Base-by-base conservation (phyloP, 164 flowering plant genomes). In the Dillenia suffruticosa region DNA sequence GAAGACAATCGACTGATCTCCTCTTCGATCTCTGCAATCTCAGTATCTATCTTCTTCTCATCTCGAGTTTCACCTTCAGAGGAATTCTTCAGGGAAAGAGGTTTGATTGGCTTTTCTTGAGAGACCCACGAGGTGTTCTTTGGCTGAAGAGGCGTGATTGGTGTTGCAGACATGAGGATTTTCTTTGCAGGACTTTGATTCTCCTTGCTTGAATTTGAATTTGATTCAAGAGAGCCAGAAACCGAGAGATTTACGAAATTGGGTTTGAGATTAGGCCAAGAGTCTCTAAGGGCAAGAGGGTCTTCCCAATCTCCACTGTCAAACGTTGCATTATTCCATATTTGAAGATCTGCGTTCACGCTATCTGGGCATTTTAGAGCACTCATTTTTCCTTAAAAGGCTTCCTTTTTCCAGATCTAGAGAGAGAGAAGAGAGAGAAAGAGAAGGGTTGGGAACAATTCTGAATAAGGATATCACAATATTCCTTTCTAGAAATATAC, bases 281-380 rank as follows among this genome's bases (percentile, higher is more conserved):
- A 79, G 67, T 63, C 58, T 43, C 53, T 65, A 6, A 56, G 32
- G 13, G 68, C 64, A 14, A 61, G 15, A 0, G 74, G 46, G 54
- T 70, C 84, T 15, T 72, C 83, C 2, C 70, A 74, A 9, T 76
- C 77, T 9, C 74, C 84, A 44, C 74, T 65, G 68, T 86, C 90
- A 47, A 84, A 86, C 15, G 90, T 86, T 15, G 79, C 89, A 53
- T 89, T 89, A 80, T 83, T 74, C 90, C 88, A 86, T 10, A 89
- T 57, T 70, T 86, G 96, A 45, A 86, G 73, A 63, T 84, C 85
- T 47, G 78, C 70, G 54, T 67, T 57, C 17, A 79, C 51, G 66
- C 68, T 64, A 44, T 87, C 82, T 69, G 86, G 75, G 71, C 72
- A 70, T 40, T 70, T 74, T 49, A 77, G 62, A 56, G 77, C 58